These are phyloP conservation scores for Ogataea hybrid DNA, from an alignment of 1,139 yeast species.

Conservation along the genomic window DNA sequence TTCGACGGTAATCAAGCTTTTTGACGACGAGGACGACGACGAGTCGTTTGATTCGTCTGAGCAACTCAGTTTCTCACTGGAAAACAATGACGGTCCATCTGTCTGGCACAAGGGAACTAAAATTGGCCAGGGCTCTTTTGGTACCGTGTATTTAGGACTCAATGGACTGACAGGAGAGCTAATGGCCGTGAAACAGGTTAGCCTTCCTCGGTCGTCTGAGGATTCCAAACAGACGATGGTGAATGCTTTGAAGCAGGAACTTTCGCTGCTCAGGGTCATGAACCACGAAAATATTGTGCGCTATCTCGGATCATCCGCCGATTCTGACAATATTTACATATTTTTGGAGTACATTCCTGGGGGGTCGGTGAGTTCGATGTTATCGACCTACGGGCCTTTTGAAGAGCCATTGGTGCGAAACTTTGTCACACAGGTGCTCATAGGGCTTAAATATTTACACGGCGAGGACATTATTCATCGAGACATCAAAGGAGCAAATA, in stretches of 20 bases:
- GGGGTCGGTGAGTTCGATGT: conserved; percentile 88
- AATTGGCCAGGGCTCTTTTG: conserved; percentile 94
- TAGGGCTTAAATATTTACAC: conserved; percentile 80
- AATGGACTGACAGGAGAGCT: conserved; percentile 90
- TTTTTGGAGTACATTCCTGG: conserved; percentile 96
- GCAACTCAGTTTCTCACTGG: conserved; percentile 35
- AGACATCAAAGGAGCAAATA: conserved; percentile 92
- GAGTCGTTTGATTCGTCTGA: conserved; percentile 29
- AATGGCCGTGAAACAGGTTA: conserved; percentile 96
- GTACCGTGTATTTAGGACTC: conserved; percentile 90
- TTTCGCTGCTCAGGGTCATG: conserved; percentile 70
- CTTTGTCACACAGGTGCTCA: conserved; percentile 78
- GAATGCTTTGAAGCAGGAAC: conserved; percentile 84
- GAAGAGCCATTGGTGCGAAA: conserved; percentile 86
- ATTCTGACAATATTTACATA: conserved; percentile 69
- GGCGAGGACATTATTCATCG: conserved; percentile 83
- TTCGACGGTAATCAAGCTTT: conserved; percentile 31
- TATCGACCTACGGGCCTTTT: conserved; percentile 84
- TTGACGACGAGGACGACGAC: conserved; percentile 33
- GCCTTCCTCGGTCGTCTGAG: conserved; percentile 49
- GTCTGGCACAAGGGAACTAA: conserved; percentile 91
- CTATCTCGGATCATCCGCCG: conserved; percentile 81
- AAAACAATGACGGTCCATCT: conserved; percentile 57
- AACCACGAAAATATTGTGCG: conserved; percentile 93
- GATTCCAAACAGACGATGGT: conserved; percentile 60